These are phyloP conservation scores for Lepiota venenata DNA, from an alignment of 768 basidiomycete genomes.

Conservation along the genomic window DNA sequence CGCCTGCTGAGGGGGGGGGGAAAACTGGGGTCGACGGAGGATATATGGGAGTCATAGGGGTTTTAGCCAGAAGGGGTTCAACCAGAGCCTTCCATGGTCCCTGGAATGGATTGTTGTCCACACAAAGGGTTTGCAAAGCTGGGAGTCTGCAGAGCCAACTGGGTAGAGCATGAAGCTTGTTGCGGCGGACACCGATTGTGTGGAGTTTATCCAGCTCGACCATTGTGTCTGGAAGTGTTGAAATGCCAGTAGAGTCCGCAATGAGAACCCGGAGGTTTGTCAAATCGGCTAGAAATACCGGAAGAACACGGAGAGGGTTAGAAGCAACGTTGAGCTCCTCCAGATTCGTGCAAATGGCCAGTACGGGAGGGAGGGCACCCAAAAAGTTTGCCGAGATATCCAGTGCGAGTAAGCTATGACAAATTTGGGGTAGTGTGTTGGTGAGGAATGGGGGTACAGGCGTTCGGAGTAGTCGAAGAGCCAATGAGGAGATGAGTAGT, in stretches of 20 bases:
- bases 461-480: slow-evolving; percentile 73
- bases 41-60: slow-evolving; percentile 56
- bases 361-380: slow-evolving; percentile 75
- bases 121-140: slow-evolving; percentile 77
- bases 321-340: slow-evolving; percentile 94
- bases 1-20: slow-evolving; percentile 45
- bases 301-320: slow-evolving; percentile 91
- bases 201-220: slow-evolving; percentile 76
- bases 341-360: slow-evolving; percentile 75
- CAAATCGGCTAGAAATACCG: slow-evolving; percentile 79
- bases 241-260: slow-evolving; percentile 87
- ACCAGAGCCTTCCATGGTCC: slow-evolving; percentile 91
- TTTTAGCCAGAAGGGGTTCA: slow-evolving; percentile 72
- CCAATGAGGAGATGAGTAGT: slow-evolving; percentile 93
- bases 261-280: slow-evolving; percentile 81
- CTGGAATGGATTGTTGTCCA: slow-evolving; percentile 97
- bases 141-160: slow-evolving; percentile 92
- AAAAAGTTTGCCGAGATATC: slow-evolving; percentile 92
- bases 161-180: slow-evolving; percentile 87
- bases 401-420: slow-evolving; percentile 78
- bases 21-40: slow-evolving; percentile 65
- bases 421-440: slow-evolving; percentile 65
- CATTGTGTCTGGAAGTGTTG: slow-evolving; percentile 71
- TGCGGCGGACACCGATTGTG: slow-evolving; percentile 85
- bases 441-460: slow-evolving; percentile 75